Percentiles rank a stretch among this genome's conserved stretches.
These are phyloP conservation scores for Mucor indicus DNA, from an alignment of 371 early-diverging fungal genomes.

Conservation along the genomic window DNA sequence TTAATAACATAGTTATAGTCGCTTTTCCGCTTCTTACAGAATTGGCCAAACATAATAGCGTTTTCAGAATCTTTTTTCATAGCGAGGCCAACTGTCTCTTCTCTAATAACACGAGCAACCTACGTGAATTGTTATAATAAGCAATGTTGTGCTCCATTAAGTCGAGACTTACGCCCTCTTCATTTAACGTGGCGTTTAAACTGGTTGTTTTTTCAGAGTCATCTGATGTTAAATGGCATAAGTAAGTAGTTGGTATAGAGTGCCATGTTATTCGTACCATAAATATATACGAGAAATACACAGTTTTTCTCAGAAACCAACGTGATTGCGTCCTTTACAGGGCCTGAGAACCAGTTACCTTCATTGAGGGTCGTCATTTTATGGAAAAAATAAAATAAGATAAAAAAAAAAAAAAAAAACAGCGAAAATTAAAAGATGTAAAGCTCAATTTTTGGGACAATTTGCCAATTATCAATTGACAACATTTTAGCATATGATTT, in stretches of 20 bases:
- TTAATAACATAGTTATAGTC: neutral
- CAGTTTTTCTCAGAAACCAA: slow-evolving; percentile 15
- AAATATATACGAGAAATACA: slow-evolving; percentile 21
- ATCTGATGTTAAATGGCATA: slow-evolving; percentile 2
- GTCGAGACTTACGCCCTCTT: slow-evolving; percentile 7
- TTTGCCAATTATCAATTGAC: no score
- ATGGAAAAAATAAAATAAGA: neutral
- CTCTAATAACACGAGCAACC: slow-evolving; percentile 9
- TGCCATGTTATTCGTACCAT: slow-evolving; percentile 7
- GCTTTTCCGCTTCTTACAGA: slow-evolving; percentile 9
- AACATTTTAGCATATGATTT: no score
- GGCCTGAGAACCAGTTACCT: slow-evolving; percentile 21
- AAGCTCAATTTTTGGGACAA: no score
- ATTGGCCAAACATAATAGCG: slow-evolving; percentile 20
- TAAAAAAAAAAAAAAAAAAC: no score
- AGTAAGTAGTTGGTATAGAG: neutral
- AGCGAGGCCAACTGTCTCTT: slow-evolving; percentile 16
- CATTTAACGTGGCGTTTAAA: slow-evolving; percentile 6
- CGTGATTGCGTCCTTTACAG: slow-evolving; percentile 19
- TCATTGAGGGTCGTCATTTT: neutral
- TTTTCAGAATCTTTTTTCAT: slow-evolving; percentile 21
- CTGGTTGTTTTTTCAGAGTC: slow-evolving; percentile 18
- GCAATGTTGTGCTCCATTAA: neutral
- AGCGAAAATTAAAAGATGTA: no score
- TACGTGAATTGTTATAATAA: neutral